These are phyloP conservation scores for Hericium coralloides DNA, from an alignment of 768 basidiomycete species.

Conservation along the genomic window DNA sequence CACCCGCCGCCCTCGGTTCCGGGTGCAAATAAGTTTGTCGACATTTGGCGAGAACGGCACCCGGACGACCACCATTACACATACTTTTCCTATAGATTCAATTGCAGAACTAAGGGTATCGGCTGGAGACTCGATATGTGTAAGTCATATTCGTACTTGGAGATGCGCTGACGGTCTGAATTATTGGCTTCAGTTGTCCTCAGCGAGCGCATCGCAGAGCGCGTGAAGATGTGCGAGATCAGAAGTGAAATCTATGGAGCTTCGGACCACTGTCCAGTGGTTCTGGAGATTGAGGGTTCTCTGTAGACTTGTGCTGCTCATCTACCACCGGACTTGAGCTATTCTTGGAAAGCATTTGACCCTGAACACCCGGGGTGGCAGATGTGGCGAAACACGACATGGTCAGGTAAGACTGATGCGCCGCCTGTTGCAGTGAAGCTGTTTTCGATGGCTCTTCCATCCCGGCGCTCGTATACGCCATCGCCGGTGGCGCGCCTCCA, in stretches of 20 bases:
- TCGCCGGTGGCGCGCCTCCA: too few relatives aligned
- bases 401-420: too few relatives aligned
- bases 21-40: conserved; percentile 43
- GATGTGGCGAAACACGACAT: too few relatives aligned
- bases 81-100: conserved; percentile 79
- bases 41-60: conserved; percentile 71
- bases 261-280: conserved; percentile 78
- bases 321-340: not conserved
- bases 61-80: conserved; percentile 68
- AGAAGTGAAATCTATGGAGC: conserved; percentile 80
- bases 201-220: conserved; percentile 57
- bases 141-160: conserved; percentile 24
- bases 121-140: conserved; percentile 89
- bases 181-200: conserved; percentile 47
- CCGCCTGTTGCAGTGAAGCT: too few relatives aligned
- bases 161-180: not conserved
- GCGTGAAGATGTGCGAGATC: conserved; percentile 78
- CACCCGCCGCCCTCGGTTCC: conserved; percentile 34
- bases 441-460: too few relatives aligned
- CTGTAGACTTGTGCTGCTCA: not conserved
- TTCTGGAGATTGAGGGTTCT: conserved; percentile 48
- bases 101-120: conserved; percentile 69
- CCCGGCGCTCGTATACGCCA: too few relatives aligned
- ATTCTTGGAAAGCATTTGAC: not conserved
- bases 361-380: too few relatives aligned